Conservation (phyloP, 2,329 filamentous ascomycete genomes). For the Mollisiaceae sp. region DNA sequence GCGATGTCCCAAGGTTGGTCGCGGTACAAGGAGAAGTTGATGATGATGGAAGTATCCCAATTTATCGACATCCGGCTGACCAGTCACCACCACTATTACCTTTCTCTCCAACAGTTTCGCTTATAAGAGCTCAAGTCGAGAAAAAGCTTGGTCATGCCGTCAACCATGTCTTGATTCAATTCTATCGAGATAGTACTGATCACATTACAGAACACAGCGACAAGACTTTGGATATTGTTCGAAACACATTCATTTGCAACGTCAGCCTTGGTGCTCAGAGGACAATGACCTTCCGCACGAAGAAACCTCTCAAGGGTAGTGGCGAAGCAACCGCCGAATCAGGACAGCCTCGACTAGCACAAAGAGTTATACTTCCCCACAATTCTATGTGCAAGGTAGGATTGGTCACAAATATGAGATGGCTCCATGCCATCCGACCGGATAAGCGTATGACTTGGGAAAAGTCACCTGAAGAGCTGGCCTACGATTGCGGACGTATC, state of each 20-base stretch:
- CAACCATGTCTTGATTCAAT: constrained; percentile 92
- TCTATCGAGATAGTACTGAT: constrained; percentile 87
- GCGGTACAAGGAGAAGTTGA: constrained; percentile 81
- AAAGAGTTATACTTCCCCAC: constrained; percentile 79
- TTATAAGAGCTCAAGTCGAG: constrained; percentile 73
- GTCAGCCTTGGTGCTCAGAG: constrained; percentile 91
- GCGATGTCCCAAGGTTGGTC: constrained; percentile 88
- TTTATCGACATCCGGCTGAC: constrained; percentile 95
- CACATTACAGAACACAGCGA: constrained; percentile 97
- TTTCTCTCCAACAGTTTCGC: constrained; percentile 75
- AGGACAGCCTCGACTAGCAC: constrained; percentile 33
- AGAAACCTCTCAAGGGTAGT: constrained; percentile 60
- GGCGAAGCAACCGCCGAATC: constrained; percentile 30
- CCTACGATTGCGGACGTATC: constrained; percentile 78
- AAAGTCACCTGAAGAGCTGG: constrained; percentile 72
- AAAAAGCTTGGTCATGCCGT: constrained; percentile 75
- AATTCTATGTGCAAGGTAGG: constrained; percentile 89
- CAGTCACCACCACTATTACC: constrained; percentile 78
- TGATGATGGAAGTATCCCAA: constrained; percentile 74
- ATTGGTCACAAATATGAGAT: constrained; percentile 78
- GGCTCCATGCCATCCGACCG: constrained; percentile 89
- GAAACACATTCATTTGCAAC: constrained; percentile 84
- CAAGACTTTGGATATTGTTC: constrained; percentile 90
- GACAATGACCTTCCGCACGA: constrained; percentile 87
- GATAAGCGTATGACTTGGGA: constrained; percentile 77